Base-by-base conservation (phyloP, 1,284 basidiomycete genomes). In the Ustilago crameri region DNA sequence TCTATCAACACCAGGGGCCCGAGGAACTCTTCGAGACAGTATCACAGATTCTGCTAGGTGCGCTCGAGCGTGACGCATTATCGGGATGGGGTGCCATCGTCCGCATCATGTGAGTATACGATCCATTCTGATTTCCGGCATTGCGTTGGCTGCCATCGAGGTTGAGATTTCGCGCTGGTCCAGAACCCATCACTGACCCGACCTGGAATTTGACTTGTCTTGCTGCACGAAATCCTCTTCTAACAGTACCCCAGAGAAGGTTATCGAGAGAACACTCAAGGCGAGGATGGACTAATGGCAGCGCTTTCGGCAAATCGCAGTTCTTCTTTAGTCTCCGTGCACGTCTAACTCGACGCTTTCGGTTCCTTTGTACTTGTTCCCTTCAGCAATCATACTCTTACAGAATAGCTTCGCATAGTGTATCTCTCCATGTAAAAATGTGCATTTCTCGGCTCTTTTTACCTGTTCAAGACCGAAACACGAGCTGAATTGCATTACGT, bases 11-110 rank as follows among this genome's bases (percentile, higher is more conserved):
- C 48, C 55, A 87, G 86, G 93, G 90, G 82, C 90, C 95, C 14
- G 96, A 98, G 83, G 96, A 98, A 84, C 86, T 99, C 51, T 99
- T 99, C 81, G 96, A 98, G 87, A 98, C 96, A 12, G 94, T 98
- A 80, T 93, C 93, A 22, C 96, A 99, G 85, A 95, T 94, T 9
- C 86, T 99, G 57, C 85, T 98, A 80, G 98, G 95, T 78, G 93
- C 94, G 9, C 90, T 98, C 37, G 96, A 99, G 84, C 88, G 96
- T 51, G 96, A 98, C 84, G 94, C 96, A 17, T 92, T 91, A 83
- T 96, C 93, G 56, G 96, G 96, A 69, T 98, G 93, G 94, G 96
- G 96, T 47, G 93, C 91, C 34, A 85, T 96, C 45, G 95, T 99
- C 49, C 91, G 97, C 86, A 86, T 98, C 66, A 92, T 99, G 93